Percentiles rank a stretch among this genome's conserved stretches.
Conservation (phyloP, 2,329 filamentous ascomycete species). For the Pseudogymnoascus sp. region DNA sequence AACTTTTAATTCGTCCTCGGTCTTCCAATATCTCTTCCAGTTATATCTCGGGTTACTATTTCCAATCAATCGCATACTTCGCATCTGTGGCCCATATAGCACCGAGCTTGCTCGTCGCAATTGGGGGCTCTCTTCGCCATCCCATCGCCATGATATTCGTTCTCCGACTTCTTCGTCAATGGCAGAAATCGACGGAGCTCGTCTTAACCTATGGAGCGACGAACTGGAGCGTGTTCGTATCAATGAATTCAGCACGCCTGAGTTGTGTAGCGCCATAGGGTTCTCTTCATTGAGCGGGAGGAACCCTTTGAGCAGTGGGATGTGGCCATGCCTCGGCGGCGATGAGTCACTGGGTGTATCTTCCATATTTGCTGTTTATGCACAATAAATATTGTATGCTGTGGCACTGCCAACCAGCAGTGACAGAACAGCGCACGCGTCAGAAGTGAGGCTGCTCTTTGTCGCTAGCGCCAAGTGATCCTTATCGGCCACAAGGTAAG, state of each 20-base stretch:
- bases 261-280: slow-evolving; percentile 27
- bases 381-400: background rate
- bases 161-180: slow-evolving; percentile 4
- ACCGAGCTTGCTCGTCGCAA: slow-evolving; percentile 53
- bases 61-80: slow-evolving; percentile 80
- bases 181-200: background rate
- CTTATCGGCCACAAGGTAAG: background rate
- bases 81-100: slow-evolving; percentile 62
- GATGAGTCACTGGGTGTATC: slow-evolving; percentile 10
- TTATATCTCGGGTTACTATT: slow-evolving; percentile 78
- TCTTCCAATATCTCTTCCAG: slow-evolving; percentile 83
- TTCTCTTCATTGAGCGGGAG: slow-evolving; percentile 23
- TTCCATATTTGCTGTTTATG: background rate
- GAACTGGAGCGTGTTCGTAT: slow-evolving; percentile 26
- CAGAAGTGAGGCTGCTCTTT: background rate
- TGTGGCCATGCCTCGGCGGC: slow-evolving; percentile 20
- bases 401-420: background rate
- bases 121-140: slow-evolving; percentile 30
- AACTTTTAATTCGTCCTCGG: slow-evolving; percentile 61
- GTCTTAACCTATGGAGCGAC: slow-evolving; percentile 18
- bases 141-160: slow-evolving; percentile 13
- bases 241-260: slow-evolving; percentile 24
- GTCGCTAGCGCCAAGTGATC: background rate
- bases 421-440: background rate
- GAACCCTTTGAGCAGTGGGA: slow-evolving; percentile 22